Evolutionary conservation across 495 filamentous ascomycete species (phyloP).

Genomic region (Penicillium cataractarum): DNA sequence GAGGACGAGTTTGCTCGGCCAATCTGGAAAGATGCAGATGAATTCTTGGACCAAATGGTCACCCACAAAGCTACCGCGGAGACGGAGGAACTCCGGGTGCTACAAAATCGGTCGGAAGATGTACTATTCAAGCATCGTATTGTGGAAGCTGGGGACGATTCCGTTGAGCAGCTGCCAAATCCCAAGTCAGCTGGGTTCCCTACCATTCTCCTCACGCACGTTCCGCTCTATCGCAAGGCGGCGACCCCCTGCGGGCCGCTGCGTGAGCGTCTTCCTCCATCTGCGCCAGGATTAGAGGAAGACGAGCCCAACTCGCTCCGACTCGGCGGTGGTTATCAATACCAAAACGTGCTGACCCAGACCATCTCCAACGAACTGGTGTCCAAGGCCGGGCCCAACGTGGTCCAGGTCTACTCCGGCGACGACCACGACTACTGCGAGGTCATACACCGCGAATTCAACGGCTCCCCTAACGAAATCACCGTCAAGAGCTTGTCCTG

Average conservation of each 20-base stretch:
- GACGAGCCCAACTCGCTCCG: constrained; percentile 79
- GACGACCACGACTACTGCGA: constrained; percentile 99
- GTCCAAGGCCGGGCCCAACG: constrained; percentile 71
- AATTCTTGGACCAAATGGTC: constrained; percentile 72
- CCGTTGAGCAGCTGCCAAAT: constrained; percentile 28
- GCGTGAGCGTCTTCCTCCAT: constrained; percentile 77
- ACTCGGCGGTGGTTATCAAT: constrained; percentile 82
- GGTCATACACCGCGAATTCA: constrained; percentile 70
- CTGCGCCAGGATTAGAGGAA: constrained; percentile 61
- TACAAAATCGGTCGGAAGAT: constrained; percentile 46
- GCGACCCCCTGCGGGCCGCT: constrained; percentile 91
- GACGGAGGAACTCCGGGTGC: constrained; percentile 42
- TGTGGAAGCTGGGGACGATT: constrained; percentile 30
- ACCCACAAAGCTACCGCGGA: constrained; percentile 46
- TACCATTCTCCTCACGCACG: constrained; percentile 84
- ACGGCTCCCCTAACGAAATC: constrained; percentile 75
- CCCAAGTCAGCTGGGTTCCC: constrained; percentile 60
- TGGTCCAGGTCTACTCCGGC: constrained; percentile 80
- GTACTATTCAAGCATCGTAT: constrained; percentile 54
- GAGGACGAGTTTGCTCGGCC: constrained; percentile 41
- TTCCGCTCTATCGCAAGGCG: constrained; percentile 79
- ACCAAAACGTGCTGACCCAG: constrained; percentile 88
- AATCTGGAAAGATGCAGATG: constrained; percentile 75
- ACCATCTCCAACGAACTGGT: constrained; percentile 73
- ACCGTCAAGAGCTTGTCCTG: constrained; percentile 93